Evolutionary conservation across 352 stramenopile species (phyloP).

Genomic region (Globisporangium sylvaticum): DNA sequence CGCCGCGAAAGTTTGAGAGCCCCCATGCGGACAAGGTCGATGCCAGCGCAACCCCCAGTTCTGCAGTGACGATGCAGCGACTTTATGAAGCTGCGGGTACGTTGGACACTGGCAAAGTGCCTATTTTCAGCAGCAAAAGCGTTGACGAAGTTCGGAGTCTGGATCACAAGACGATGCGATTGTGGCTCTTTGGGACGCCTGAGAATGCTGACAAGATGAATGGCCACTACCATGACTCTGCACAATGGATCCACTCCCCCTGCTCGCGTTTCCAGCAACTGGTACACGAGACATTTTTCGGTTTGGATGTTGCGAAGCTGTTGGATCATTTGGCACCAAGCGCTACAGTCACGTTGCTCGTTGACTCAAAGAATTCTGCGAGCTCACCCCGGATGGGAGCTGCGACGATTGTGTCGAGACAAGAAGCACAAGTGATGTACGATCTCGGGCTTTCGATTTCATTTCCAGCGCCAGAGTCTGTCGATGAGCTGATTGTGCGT

Average conservation of each 20-base stretch:
- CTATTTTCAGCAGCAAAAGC: neutral
- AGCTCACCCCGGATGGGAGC: neutral
- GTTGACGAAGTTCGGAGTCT: neutral
- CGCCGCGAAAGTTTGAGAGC: neutral
- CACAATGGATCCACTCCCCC: conserved; percentile 20
- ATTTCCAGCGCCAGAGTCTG: conserved; percentile 21
- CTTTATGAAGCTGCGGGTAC: neutral
- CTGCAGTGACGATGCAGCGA: neutral
- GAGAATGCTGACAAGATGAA: conserved; percentile 25
- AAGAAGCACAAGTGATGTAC: conserved; percentile 2
- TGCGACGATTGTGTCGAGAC: neutral
- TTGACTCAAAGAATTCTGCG: neutral
- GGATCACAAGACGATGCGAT: neutral
- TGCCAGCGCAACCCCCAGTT: neutral
- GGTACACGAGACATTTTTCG: conserved; percentile 22
- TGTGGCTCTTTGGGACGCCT: conserved; percentile 29
- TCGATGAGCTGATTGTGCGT: conserved; percentile 19
- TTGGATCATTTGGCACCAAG: conserved; percentile 22
- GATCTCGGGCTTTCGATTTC: conserved; percentile 15
- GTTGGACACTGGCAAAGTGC: neutral
- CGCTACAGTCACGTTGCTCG: conserved; percentile 7
- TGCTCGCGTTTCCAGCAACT: conserved; percentile 34
- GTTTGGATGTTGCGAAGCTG: conserved; percentile 23
- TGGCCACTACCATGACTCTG: conserved; percentile 15
- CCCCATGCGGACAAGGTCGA: neutral